These are phyloP conservation scores for Arthrobotrys sphaeroides DNA, from an alignment of 2,329 filamentous ascomycete species.

Conservation along the genomic window DNA sequence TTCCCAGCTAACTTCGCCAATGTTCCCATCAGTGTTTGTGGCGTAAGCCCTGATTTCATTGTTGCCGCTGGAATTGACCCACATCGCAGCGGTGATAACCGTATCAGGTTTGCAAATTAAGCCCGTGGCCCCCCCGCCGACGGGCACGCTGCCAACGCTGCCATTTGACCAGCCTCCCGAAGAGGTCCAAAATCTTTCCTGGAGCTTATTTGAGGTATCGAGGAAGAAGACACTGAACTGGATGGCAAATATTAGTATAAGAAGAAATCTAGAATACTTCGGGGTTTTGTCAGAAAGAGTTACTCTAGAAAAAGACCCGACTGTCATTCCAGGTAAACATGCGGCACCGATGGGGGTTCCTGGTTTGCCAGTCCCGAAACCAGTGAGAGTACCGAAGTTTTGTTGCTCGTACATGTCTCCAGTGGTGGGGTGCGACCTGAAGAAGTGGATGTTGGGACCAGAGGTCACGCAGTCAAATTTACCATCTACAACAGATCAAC, in stretches of 20 bases:
- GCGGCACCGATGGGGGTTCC: neutral
- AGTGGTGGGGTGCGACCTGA: neutral
- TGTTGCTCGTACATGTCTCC: neutral
- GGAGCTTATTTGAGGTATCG: neutral
- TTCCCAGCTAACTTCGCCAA: constrained; percentile 4
- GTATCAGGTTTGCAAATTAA: neutral
- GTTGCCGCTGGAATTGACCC: neutral
- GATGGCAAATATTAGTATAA: too few species aligned
- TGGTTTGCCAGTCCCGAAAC: constrained; percentile 7
- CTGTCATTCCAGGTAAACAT: neutral
- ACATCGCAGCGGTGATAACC: neutral
- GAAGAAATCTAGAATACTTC: too few species aligned
- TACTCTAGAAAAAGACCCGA: neutral
- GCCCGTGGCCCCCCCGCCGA: too few species aligned
- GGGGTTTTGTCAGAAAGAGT: too few species aligned
- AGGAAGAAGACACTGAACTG: constrained; percentile 1
- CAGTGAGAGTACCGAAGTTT: neutral
- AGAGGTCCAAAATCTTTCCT: constrained; percentile 10
- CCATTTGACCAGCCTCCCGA: neutral
- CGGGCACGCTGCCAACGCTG: neutral
- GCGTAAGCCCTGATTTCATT: constrained; percentile 7
- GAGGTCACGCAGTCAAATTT: constrained; percentile 15
- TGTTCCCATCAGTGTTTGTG: constrained; percentile 1
- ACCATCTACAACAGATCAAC: neutral
- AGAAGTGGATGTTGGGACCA: constrained; percentile 3